Evolutionary conservation across 768 basidiomycete species (phyloP).

Genomic region (Rhizopogon sp.): DNA sequence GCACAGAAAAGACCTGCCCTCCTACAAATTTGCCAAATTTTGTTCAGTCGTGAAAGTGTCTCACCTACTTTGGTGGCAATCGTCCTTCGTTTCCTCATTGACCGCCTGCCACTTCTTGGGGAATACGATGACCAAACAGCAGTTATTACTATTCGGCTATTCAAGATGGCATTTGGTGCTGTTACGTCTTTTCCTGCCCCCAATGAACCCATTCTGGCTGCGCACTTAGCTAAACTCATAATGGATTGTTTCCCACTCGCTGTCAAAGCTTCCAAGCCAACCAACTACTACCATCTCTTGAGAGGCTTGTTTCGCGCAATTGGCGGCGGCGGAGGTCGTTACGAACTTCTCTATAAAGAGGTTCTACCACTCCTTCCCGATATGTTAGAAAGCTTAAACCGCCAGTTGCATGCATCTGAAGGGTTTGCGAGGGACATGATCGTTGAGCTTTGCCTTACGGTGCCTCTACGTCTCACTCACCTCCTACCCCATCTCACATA

Average conservation of each 20-base stretch:
- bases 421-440: slow-evolving; percentile 86
- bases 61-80: slow-evolving; percentile 85
- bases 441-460: slow-evolving; percentile 95
- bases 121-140: slow-evolving; percentile 80
- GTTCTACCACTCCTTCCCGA: slow-evolving; percentile 94
- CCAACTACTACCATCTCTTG: slow-evolving; percentile 89
- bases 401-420: slow-evolving; percentile 81
- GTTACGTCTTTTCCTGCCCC: slow-evolving; percentile 64
- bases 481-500: slow-evolving; percentile 92
- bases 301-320: slow-evolving; percentile 91
- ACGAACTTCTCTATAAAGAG: slow-evolving; percentile 93
- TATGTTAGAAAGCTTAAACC: slow-evolving; percentile 92
- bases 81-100: slow-evolving; percentile 80
- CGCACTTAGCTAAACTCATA: slow-evolving; percentile 86
- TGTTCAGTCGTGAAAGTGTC: slow-evolving; percentile 73
- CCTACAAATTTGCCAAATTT: slow-evolving; percentile 78
- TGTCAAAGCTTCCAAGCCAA: slow-evolving; percentile 84
- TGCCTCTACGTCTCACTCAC: slow-evolving; percentile 92
- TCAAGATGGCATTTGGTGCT: slow-evolving; percentile 93
- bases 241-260: slow-evolving; percentile 96
- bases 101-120: slow-evolving; percentile 76
- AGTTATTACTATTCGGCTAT: slow-evolving; percentile 81
- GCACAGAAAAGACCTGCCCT: slow-evolving; percentile 73
- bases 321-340: slow-evolving; percentile 86
- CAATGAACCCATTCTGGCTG: slow-evolving; percentile 92